Evolutionary conservation across 164 flowering plant species (phyloP).

Genomic region (Paratinospora sagittata): DNA sequence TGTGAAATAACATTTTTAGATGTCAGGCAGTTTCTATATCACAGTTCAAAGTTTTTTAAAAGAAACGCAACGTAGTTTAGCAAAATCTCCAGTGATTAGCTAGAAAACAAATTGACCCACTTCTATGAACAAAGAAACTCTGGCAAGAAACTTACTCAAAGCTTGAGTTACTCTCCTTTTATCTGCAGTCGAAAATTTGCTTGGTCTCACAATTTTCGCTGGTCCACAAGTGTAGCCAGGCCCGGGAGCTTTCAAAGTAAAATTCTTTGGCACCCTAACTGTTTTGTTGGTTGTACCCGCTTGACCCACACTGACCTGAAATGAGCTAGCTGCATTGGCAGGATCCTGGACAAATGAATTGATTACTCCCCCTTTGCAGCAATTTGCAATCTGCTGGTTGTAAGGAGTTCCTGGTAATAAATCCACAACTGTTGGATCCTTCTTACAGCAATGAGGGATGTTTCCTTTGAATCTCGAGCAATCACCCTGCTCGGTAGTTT

Average conservation of each 20-base stretch:
- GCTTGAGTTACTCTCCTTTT: slow-evolving; percentile 65
- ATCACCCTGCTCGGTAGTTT: slow-evolving; percentile 75
- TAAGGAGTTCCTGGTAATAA: slow-evolving; percentile 71
- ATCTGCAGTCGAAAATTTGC: slow-evolving; percentile 43
- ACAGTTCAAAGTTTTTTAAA: neutral
- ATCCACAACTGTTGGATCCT: slow-evolving; percentile 61
- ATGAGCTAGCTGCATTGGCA: slow-evolving; percentile 46
- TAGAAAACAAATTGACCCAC: neutral
- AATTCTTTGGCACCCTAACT: slow-evolving; percentile 64
- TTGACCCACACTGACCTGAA: slow-evolving; percentile 65
- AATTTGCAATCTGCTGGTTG: slow-evolving; percentile 74
- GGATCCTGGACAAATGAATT: slow-evolving; percentile 65
- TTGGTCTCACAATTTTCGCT: slow-evolving; percentile 52
- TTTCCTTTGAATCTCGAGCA: slow-evolving; percentile 61
- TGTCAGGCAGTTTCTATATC: neutral
- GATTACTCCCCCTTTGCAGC: slow-evolving; percentile 70
- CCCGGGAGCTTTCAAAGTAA: slow-evolving; percentile 69
- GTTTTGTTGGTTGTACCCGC: slow-evolving; percentile 67
- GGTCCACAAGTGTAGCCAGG: slow-evolving; percentile 76
- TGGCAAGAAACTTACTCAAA: slow-evolving; percentile 46
- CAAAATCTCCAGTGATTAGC: neutral
- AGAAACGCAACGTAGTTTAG: neutral
- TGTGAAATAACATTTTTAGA: neutral
- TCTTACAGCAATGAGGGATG: slow-evolving; percentile 69
- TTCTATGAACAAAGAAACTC: neutral